Conservation (phyloP, 2,329 filamentous ascomycete genomes). For the Hyphodiscus sp. region DNA sequence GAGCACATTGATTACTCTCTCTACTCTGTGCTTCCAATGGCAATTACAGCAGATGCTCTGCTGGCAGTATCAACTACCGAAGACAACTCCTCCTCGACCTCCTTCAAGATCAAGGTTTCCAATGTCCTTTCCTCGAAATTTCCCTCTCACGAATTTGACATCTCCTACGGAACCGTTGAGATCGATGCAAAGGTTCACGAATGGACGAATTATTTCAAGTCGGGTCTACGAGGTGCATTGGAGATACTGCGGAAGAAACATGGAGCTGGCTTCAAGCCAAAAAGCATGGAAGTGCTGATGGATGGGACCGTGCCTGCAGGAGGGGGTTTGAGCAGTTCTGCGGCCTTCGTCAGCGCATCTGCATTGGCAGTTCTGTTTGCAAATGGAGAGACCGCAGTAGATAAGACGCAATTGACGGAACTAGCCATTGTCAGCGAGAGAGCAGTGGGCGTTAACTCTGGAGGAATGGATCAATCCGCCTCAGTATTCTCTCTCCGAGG, state of each 20-base stretch:
- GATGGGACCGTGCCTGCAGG: conserved; percentile 90
- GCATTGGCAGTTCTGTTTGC: conserved; percentile 83
- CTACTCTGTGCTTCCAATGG: conserved; percentile 93
- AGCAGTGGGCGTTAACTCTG: conserved; percentile 91
- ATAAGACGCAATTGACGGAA: conserved; percentile 89
- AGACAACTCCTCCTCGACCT: conserved; percentile 36
- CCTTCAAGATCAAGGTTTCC: conserved; percentile 66
- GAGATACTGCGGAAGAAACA: conserved; percentile 66
- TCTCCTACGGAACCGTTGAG: conserved; percentile 58
- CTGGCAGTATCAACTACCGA: conserved; percentile 63
- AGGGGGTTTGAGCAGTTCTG: conserved; percentile 87
- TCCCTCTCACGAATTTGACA: conserved; percentile 64
- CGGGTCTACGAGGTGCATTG: conserved; percentile 76
- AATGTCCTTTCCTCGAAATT: conserved; percentile 77
- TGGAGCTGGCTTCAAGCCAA: conserved; percentile 54
- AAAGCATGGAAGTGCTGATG: conserved; percentile 80
- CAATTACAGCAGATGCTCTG: conserved; percentile 84
- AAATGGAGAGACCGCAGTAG: conserved; percentile 69
- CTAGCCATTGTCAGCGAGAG: conserved; percentile 92
- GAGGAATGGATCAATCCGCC: conserved; percentile 96
- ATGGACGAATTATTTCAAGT: conserved; percentile 99
- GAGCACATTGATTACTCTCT: conserved; percentile 99
- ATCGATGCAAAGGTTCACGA: conserved; percentile 84
- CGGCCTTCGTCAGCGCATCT: conserved; percentile 86
- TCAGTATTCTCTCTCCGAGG: conserved; percentile 88